Conservation (phyloP, 192 early-diverging fungal species). For the Phycomyces nitens region DNA sequence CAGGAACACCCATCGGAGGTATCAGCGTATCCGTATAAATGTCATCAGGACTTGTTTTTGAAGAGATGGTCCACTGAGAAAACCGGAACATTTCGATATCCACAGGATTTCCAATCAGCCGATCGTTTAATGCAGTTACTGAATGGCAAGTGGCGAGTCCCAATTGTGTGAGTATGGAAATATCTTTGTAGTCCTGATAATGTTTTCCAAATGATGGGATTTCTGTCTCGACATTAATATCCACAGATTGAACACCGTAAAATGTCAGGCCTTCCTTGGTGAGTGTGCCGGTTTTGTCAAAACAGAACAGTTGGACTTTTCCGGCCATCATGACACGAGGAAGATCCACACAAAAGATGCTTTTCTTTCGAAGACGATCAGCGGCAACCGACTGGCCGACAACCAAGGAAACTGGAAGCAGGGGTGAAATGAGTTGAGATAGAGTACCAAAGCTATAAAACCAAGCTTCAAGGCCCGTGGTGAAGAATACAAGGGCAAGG, state of each 20-base stretch:
- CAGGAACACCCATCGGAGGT: constrained; percentile 25
- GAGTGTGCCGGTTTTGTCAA: constrained; percentile 71
- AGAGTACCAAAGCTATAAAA: constrained; percentile 45
- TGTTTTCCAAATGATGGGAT: constrained; percentile 24
- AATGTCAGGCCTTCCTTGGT: constrained; percentile 71
- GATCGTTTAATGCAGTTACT: constrained; percentile 42
- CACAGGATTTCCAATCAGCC: constrained; percentile 59
- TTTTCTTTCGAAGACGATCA: constrained; percentile 48
- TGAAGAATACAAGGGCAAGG: constrained; percentile 27
- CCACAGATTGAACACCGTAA: constrained; percentile 35
- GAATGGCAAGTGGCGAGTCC: constrained; percentile 47
- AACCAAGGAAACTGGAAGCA: constrained; percentile 66
- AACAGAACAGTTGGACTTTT: constrained; percentile 69
- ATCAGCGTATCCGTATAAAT: constrained; percentile 42
- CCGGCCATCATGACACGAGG: constrained; percentile 63
- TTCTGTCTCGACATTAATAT: neutral
- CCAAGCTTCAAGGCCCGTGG: constrained; percentile 14
- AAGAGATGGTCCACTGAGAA: constrained; percentile 40
- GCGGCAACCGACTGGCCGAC: constrained; percentile 66
- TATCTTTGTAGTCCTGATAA: constrained; percentile 6
- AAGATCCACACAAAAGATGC: constrained; percentile 69
- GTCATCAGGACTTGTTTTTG: constrained; percentile 8
- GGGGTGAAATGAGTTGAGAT: constrained; percentile 61
- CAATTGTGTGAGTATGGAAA: constrained; percentile 30
- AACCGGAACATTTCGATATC: constrained; percentile 68